These are phyloP conservation scores for Annona squamosa DNA, from an alignment of 164 flowering plant genomes.

Conservation along the genomic window DNA sequence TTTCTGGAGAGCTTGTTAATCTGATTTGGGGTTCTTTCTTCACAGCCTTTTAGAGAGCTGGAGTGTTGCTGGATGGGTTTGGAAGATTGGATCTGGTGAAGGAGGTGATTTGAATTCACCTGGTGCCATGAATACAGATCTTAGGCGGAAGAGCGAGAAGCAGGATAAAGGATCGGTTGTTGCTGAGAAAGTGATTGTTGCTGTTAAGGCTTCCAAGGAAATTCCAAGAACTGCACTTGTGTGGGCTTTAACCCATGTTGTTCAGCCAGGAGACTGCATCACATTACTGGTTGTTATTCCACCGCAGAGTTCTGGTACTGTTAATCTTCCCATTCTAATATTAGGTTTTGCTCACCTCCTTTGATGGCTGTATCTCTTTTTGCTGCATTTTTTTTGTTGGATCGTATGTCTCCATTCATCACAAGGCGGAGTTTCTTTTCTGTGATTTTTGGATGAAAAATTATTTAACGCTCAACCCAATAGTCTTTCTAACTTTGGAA, in stretches of 20 bases:
- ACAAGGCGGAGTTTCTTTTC: neutral
- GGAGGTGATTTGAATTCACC: neutral
- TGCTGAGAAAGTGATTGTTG: constrained; percentile 79
- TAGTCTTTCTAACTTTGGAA: neutral
- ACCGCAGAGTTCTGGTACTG: constrained; percentile 58
- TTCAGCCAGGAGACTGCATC: constrained; percentile 91
- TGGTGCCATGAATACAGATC: constrained; percentile 19
- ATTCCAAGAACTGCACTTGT: constrained; percentile 80
- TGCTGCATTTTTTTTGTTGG: neutral
- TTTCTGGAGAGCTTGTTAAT: constrained; percentile 1
- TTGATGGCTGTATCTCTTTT: too few relatives aligned
- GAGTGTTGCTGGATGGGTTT: constrained; percentile 7
- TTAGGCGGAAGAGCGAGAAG: constrained; percentile 35
- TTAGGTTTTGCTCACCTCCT: neutral
- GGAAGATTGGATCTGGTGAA: constrained; percentile 15
- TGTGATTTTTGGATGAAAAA: neutral
- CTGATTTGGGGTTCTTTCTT: neutral
- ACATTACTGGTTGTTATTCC: constrained; percentile 82
- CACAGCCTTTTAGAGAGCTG: neutral
- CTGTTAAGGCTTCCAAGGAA: constrained; percentile 87
- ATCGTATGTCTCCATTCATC: neutral
- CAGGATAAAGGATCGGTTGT: constrained; percentile 43
- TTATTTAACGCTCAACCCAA: neutral
- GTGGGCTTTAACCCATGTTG: constrained; percentile 97
- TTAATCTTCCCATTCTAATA: neutral